These are phyloP conservation scores for Trichophyton benhamiae DNA, from an alignment of 2,329 filamentous ascomycete genomes.

Conservation along the genomic window DNA sequence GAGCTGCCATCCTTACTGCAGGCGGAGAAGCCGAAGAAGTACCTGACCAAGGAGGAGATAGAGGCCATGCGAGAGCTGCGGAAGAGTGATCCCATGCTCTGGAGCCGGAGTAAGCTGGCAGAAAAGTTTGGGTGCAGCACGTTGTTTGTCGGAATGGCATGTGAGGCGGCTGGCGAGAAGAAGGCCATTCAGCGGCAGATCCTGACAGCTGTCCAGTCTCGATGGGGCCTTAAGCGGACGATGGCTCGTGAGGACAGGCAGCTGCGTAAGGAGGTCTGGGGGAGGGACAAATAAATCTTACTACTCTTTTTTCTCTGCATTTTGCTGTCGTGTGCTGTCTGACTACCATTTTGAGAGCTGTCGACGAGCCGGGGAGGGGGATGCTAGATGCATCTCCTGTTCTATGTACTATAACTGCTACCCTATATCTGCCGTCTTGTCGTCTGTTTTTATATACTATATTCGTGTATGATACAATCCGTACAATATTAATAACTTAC, in stretches of 20 bases:
- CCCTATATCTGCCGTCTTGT: neutral
- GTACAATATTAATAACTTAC: no score
- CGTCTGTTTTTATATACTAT: neutral
- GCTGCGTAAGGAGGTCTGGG: conserved; percentile 50
- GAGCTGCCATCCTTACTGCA: conserved; percentile 29
- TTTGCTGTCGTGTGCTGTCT: no score
- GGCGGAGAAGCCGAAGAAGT: conserved; percentile 44
- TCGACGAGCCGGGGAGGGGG: no score
- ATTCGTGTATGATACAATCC: no score
- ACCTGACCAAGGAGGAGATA: conserved; percentile 45
- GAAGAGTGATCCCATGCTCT: conserved; percentile 42
- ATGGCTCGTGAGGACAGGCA: conserved; percentile 50
- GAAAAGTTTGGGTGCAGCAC: conserved; percentile 51
- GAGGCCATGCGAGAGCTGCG: conserved; percentile 48
- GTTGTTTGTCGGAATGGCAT: conserved; percentile 51
- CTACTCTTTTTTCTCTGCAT: no score
- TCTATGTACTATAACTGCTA: neutral
- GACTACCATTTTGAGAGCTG: no score
- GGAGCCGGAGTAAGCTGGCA: conserved; percentile 48
- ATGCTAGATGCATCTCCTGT: neutral
- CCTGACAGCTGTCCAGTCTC: conserved; percentile 43
- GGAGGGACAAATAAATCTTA: conserved; percentile 38
- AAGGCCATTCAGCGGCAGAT: conserved; percentile 36
- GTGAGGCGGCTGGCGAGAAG: conserved; percentile 40
- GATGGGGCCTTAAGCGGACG: conserved; percentile 49